phyloP scores from a whole-genome alignment of 306 rosid species.

The Trifolium subterraneum region DNA sequence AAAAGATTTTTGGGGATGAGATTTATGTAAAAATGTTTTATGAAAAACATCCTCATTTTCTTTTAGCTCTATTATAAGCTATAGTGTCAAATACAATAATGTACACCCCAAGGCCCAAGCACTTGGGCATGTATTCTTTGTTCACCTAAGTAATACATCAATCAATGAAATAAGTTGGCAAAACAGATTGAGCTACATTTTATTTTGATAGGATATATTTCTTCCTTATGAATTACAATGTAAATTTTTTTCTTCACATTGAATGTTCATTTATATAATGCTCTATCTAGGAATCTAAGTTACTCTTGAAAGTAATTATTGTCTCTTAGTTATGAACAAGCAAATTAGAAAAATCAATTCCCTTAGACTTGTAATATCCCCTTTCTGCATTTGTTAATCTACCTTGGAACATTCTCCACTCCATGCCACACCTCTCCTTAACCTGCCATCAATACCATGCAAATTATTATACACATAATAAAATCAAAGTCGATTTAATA shows the following conservation, averaged over 20 bases:
- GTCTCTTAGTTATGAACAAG: slow-evolving; percentile 50
- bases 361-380: slow-evolving; percentile 68
- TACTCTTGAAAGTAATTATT: slow-evolving; percentile 36
- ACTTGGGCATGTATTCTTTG: neutral
- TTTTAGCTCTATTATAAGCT: slow-evolving; percentile 28
- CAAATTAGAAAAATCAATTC: slow-evolving; percentile 53
- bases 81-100: slow-evolving; percentile 1
- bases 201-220: neutral
- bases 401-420: slow-evolving; percentile 91
- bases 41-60: slow-evolving; percentile 12
- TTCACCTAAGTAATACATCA: slow-evolving; percentile 25
- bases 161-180: slow-evolving; percentile 5
- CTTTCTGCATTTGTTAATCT: slow-evolving; percentile 80
- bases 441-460: slow-evolving; percentile 62
- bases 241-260: slow-evolving; percentile 7
- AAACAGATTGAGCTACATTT: neutral
- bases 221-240: slow-evolving; percentile 17
- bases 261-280: neutral
- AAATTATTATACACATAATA: slow-evolving; percentile 16
- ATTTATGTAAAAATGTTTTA: slow-evolving; percentile 1
- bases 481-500: neutral
- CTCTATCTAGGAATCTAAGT: slow-evolving; percentile 11
- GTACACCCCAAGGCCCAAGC: neutral
- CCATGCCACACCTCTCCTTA: slow-evolving; percentile 91
- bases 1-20: slow-evolving; percentile 32